Base-by-base conservation (phyloP, 495 filamentous ascomycete genomes). In the Filosporella fistucella region DNA sequence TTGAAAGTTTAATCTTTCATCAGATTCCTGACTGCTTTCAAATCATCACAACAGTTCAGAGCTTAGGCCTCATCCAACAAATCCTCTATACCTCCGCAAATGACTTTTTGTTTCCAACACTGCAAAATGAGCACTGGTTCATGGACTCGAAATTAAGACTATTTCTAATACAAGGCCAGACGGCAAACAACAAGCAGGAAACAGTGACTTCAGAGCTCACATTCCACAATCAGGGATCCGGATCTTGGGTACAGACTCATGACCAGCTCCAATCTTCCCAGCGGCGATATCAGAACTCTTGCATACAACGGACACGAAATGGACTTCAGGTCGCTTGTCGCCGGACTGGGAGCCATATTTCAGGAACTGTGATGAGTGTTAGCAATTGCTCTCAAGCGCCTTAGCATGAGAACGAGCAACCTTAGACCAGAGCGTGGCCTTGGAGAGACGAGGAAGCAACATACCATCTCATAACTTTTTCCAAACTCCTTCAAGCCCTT, bases 301-400 rank as follows among this genome's bases (percentile, higher is more conserved):
- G 24, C 36, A 47, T 18, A 54, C 39, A 28, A 47, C 35, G 12
- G 51, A 35, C 2, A 54, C 43, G 20, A 54, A 30, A 18, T 54
- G 44, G 17, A 54, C 43, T 25, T 54, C 51, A 16, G 25, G 14
- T 7, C 7, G 2, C 32, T 36, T 44, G 14, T 16, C 22, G 17
- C 24, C 48, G 7, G 22, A 12, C 22, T 17, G 9, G 20, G 25
- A 20, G 23, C 23, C 22, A 25, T 39, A 21, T n/a, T 25, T 37
- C 33, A 45, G 22, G 13, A 38, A 35, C 34, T 37, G 18, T 17
- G 3, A 28, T 29, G 12, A 3, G 8, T 14, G 43, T 33, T 12
- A 46, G 30, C n/a, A 43, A 24, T 16, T n/a, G 7, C 34, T 14
- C 14, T 35, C 45, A 47, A 21, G 23, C 34, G 22, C 13, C 22